A percentile compares a stretch with the other conserved stretches of the same genome.
phyloP scores from a whole-genome alignment of 2,329 filamentous ascomycete species.

The Blastomyces emzantsi region DNA sequence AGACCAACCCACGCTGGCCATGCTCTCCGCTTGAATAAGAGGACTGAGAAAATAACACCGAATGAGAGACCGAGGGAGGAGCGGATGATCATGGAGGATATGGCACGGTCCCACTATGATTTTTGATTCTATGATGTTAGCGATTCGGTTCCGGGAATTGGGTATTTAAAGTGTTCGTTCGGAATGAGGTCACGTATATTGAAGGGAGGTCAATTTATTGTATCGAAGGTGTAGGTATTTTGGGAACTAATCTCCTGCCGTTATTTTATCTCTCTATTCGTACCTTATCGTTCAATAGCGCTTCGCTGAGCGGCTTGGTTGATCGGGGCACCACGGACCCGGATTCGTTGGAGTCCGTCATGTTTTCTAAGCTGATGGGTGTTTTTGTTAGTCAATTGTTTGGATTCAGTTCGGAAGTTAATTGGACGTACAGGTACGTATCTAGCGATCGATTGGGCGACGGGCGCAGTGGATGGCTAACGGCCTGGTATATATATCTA shows the following conservation, averaged over 20 bases:
- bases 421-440: conserved; percentile 1
- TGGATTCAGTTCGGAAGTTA: conserved; percentile 6
- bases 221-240: background rate
- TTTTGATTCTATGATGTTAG: conserved; percentile 4
- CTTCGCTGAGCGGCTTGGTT: conserved; percentile 82
- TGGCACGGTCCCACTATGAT: conserved; percentile 88
- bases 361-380: conserved; percentile 27
- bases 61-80: conserved; percentile 93
- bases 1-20: conserved; percentile 95
- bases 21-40: conserved; percentile 94
- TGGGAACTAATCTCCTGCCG: background rate
- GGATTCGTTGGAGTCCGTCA: conserved; percentile 50
- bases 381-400: background rate
- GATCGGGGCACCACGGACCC: conserved; percentile 57
- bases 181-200: background rate
- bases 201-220: background rate
- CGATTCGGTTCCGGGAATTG: background rate
- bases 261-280: conserved; percentile 11
- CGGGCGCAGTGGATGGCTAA: conserved; percentile 9
- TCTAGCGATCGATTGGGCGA: conserved; percentile 20
- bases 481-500: background rate
- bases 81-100: conserved; percentile 95
- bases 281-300: conserved; percentile 99
- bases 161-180: too few species aligned
- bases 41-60: conserved; percentile 96